Evolutionary conservation across 805 yeast genomes (phyloP).

Genomic region (Cyberlindnera maclurae): DNA sequence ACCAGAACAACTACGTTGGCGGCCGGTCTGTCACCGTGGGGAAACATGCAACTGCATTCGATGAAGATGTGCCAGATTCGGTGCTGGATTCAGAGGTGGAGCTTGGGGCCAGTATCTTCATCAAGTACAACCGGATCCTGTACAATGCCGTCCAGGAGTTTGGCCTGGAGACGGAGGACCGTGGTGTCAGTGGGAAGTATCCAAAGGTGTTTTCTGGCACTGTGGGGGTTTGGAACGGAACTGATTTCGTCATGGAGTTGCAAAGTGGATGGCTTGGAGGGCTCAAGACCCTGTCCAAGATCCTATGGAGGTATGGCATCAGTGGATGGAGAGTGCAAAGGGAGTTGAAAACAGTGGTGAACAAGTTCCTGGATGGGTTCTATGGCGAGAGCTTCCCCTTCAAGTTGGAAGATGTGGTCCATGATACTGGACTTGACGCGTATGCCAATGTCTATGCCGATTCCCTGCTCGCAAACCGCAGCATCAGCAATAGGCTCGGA

Average conservation of each 20-base stretch:
- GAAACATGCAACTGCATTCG: slow-evolving; percentile 12
- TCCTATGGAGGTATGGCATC: slow-evolving; percentile 27
- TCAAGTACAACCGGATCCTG: slow-evolving; percentile 32
- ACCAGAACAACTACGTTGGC: slow-evolving; percentile 33
- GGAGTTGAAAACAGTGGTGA: slow-evolving; percentile 17
- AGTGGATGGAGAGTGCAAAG: slow-evolving; percentile 21
- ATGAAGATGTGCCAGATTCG: slow-evolving; percentile 13
- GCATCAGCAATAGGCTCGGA: not conserved
- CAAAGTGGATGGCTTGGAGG: slow-evolving; percentile 1
- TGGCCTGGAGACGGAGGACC: slow-evolving; percentile 22
- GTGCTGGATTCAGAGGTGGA: slow-evolving; percentile 24
- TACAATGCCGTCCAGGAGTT: slow-evolving; percentile 31
- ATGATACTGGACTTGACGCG: slow-evolving; percentile 19
- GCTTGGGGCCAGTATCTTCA: slow-evolving; percentile 41
- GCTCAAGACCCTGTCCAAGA: slow-evolving; percentile 7
- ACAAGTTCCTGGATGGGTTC: slow-evolving; percentile 26
- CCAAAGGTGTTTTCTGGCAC: slow-evolving; percentile 9
- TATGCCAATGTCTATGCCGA: not conserved
- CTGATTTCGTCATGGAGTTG: slow-evolving; percentile 16
- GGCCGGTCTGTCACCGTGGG: slow-evolving; percentile 37
- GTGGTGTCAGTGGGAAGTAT: slow-evolving; percentile 1
- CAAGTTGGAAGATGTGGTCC: slow-evolving; percentile 3
- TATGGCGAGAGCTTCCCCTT: slow-evolving; percentile 33
- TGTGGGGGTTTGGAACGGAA: slow-evolving; percentile 31
- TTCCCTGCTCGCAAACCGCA: not conserved